These are phyloP conservation scores for Helicosporidium sp. DNA, from an alignment of 139 green algal species.

Conservation along the genomic window DNA sequence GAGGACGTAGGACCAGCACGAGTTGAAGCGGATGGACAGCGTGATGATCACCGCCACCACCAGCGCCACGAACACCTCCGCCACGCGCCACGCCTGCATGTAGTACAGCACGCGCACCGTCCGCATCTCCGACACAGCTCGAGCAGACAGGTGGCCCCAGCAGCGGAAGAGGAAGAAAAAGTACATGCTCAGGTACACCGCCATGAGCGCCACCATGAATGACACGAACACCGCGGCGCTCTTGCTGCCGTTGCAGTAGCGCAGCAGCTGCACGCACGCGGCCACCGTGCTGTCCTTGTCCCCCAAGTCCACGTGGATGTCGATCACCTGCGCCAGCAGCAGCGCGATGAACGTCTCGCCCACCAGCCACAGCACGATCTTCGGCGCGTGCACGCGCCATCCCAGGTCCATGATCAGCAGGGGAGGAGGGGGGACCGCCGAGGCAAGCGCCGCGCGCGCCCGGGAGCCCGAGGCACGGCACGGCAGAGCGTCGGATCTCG, in stretches of 20 bases:
- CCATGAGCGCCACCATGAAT: background rate
- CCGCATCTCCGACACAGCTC: background rate
- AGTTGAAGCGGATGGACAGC: conserved; percentile 2
- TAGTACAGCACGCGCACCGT: background rate
- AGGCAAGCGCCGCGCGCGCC: too few species aligned
- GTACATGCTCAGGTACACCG: background rate
- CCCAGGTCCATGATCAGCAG: background rate
- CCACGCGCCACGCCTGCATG: background rate
- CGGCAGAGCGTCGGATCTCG: too few species aligned
- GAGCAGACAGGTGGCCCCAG: background rate
- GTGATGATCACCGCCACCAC: conserved; percentile 2
- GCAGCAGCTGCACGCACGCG: too few species aligned
- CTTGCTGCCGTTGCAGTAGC: too few species aligned
- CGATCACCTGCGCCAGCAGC: background rate
- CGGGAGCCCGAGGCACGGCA: background rate
- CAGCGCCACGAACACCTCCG: conserved; percentile 2
- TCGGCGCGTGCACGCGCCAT: background rate
- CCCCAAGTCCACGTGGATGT: background rate
- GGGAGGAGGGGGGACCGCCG: background rate
- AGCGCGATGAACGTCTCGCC: background rate
- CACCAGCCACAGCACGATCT: background rate
- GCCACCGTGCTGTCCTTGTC: too few species aligned
- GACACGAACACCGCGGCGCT: too few species aligned
- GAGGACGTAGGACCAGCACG: conserved; percentile 10
- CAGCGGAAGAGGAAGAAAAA: background rate